Conservation (phyloP, 2,329 filamentous ascomycete species). For the Ophiosphaerella herpotricha region DNA sequence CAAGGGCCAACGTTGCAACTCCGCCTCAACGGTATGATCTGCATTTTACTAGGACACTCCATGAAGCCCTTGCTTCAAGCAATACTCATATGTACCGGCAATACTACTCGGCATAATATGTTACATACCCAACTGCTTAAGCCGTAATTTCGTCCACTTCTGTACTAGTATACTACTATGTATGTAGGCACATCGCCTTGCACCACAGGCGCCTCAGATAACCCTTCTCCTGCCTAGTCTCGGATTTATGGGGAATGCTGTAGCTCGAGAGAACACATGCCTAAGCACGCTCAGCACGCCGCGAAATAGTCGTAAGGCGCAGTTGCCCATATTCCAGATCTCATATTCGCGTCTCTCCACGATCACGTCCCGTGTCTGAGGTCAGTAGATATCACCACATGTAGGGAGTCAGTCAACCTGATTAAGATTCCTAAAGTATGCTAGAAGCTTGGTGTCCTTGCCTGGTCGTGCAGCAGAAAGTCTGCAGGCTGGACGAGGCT, state of each 20-base stretch:
- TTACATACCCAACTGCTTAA: conserved; percentile 5
- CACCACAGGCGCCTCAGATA: too few relatives aligned
- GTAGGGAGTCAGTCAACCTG: too few relatives aligned
- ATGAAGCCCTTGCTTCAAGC: not conserved
- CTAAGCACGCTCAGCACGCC: not conserved
- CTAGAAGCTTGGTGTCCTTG: not conserved
- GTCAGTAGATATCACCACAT: too few relatives aligned
- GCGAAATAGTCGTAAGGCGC: conserved; percentile 11
- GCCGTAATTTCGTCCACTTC: conserved; percentile 13
- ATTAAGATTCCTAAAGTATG: not conserved
- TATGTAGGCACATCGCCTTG: conserved; percentile 4
- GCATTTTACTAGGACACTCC: conserved; percentile 10
- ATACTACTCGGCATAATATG: conserved; percentile 16
- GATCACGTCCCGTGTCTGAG: too few relatives aligned
- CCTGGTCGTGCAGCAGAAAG: not conserved
- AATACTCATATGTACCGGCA: not conserved
- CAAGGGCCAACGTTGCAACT: conserved; percentile 18
- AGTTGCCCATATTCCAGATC: not conserved
- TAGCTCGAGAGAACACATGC: too few relatives aligned
- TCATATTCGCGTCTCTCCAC: too few relatives aligned
- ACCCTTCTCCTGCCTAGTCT: too few relatives aligned
- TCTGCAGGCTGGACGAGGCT: conserved; percentile 4
- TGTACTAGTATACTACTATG: too few relatives aligned
- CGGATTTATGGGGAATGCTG: too few relatives aligned
- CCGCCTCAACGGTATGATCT: conserved; percentile 23